A percentile compares a stretch with the other conserved stretches of the same genome.
These are phyloP conservation scores for Phaffomyces opuntiae DNA, from an alignment of 805 yeast species.

Conservation along the genomic window DNA sequence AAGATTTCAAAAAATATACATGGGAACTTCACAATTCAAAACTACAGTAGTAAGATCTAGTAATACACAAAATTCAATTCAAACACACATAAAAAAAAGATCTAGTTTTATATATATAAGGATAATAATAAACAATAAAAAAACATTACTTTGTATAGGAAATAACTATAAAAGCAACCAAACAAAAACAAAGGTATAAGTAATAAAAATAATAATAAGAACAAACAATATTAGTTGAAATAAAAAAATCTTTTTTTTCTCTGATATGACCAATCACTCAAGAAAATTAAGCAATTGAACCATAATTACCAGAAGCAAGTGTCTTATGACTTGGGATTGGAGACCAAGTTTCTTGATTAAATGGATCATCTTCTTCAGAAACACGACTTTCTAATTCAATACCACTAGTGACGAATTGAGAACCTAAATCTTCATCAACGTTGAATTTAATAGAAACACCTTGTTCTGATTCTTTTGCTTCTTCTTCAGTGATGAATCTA, in stretches of 20 bases:
- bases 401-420: slow-evolving; percentile 35
- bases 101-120: no score
- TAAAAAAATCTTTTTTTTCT: neutral
- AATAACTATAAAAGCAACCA: no score
- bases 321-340: slow-evolving; percentile 27
- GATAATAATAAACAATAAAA: no score
- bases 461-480: slow-evolving; percentile 61
- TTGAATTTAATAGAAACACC: slow-evolving; percentile 69
- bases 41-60: no score
- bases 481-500: slow-evolving; percentile 71
- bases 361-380: slow-evolving; percentile 31
- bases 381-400: slow-evolving; percentile 33
- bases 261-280: no score
- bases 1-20: no score
- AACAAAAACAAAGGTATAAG: neutral
- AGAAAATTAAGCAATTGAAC: slow-evolving; percentile 18
- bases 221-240: neutral
- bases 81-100: no score
- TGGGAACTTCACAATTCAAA: no score
- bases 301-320: slow-evolving; percentile 31
- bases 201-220: neutral
- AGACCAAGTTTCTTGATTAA: slow-evolving; percentile 30
- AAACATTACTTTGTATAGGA: no score
- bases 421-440: slow-evolving; percentile 37
- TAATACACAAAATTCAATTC: no score